Base-by-base conservation (phyloP, 495 filamentous ascomycete genomes). In the Daldinia bambusicola region DNA sequence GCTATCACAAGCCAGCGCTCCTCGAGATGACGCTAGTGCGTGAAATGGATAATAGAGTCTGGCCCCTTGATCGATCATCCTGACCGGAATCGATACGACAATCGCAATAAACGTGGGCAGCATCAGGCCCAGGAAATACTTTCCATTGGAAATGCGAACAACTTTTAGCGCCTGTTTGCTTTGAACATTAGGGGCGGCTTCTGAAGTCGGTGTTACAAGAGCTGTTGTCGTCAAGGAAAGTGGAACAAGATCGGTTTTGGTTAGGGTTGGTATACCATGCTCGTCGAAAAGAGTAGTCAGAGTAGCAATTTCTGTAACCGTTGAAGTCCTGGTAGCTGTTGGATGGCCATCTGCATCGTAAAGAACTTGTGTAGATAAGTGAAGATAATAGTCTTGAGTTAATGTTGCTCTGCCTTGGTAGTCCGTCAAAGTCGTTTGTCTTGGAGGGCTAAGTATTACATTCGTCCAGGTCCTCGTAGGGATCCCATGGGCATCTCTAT, bases 11-110 rank as follows among this genome's bases (percentile, higher is more conserved):
- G 74, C 76, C 10, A 56, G 34, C 0, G 74, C 71, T 12, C 76
- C 77, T 13, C 14, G 51, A 1, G 69, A 38, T 1, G 73, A 67
- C n/a, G 72, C 55, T 20, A 78, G 60, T 1, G 76, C 74, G 38
- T 76, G 74, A 55, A 79, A 80, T 14, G 75, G 77, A 22, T 80
- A 77, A 37, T 78, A 75, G 34, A 79, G 72, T 56, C 73, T 78
- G 14, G 71, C 76, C 22, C 67, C 75, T 51, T 72, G 74, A 53
- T 79, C 74, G 38, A 80, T 45, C 16, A 78, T 67, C 37, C 69
- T 67, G 8, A 78, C 67, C 7, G 75, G 71, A 34, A 79, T 60
- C 10, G 74, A 75, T 1, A 79, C 41, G 1, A 67, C 6, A 36
- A 77, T 71, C 2, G 77, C 76, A 7, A 78, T 61, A n/a, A 79